Conservation (phyloP, 2,329 filamentous ascomycete genomes). For the Ilyonectria sp. region DNA sequence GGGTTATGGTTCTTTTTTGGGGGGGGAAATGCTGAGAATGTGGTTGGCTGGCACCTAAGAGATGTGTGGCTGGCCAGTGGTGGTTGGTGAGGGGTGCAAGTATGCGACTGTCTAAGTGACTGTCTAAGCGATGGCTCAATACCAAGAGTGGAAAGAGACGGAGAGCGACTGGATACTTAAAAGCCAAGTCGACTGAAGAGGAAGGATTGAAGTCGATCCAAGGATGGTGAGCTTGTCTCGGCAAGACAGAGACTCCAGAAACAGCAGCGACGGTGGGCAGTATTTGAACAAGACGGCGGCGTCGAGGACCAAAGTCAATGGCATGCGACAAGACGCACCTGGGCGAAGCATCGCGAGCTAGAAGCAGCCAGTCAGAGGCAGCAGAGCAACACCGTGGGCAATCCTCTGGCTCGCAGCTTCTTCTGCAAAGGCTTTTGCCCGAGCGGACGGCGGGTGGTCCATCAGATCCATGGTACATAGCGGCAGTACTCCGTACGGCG, state of each 20-base stretch:
- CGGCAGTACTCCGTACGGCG: neutral
- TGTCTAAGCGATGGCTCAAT: slow-evolving; percentile 7
- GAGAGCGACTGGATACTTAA: neutral
- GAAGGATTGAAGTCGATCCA: slow-evolving; percentile 19
- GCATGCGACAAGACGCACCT: slow-evolving; percentile 33
- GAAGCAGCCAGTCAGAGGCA: slow-evolving; percentile 43
- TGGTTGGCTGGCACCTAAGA: neutral
- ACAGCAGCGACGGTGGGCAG: slow-evolving; percentile 41
- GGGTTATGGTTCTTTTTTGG: slow-evolving; percentile 11
- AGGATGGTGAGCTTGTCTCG: slow-evolving; percentile 18
- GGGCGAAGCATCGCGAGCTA: slow-evolving; percentile 35
- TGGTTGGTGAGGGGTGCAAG: neutral
- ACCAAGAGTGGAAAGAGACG: neutral
- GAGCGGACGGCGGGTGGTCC: neutral
- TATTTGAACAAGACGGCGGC: slow-evolving; percentile 45
- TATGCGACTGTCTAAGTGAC: slow-evolving; percentile 11
- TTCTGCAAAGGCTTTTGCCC: slow-evolving; percentile 35
- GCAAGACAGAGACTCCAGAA: slow-evolving; percentile 15
- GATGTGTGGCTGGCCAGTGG: neutral
- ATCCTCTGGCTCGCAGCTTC: slow-evolving; percentile 46
- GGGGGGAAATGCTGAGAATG: neutral
- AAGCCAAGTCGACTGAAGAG: slow-evolving; percentile 8
- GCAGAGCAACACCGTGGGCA: slow-evolving; percentile 46
- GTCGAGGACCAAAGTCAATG: slow-evolving; percentile 28
- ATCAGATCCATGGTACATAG: neutral